Base-by-base conservation (phyloP, 805 yeast species). In the Zygosaccharomyces kombuchaensis region DNA sequence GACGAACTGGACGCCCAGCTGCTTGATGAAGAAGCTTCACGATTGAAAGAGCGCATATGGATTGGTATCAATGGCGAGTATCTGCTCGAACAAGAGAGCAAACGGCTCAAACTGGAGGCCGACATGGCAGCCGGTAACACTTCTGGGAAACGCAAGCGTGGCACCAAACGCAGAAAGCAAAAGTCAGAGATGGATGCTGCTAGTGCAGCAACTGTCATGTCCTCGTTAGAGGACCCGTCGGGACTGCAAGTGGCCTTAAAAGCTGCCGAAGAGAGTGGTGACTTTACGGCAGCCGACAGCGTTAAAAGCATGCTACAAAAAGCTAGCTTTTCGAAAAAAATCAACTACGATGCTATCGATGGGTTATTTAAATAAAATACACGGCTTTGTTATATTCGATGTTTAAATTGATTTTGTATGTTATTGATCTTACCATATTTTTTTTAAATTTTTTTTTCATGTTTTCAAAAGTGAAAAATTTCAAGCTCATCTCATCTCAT, bases 41-140 rank as follows among this genome's bases (percentile, higher is more conserved):
- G 69, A 46, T 62, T 83, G 52, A 93, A 91, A 63, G 90, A 88
- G 54, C 74, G 84, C 48, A 78, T 90, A 2, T 93, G 99, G 98
- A 81, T 85, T 44, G 90, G 93, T 2, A 73, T 87, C 32, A 90
- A 95, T 65, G 86, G 85, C 48, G 98, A 90, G 23, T 93, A 79
- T 60, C 68, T 93, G 45, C 62, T 87, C 7, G 93, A 84, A 39
- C 96, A 88, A 65, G 97, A 91, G 57, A 78, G 80, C 55, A 89
- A 87, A 59, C 71, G 90, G 51, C 71, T 91, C 48, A 87, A 90
- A 62, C 75, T 76, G 43, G 96, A 89, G 61, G 93, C 96, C 0
- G 98, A 93, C 67, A 80, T 77, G 48, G 77, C 87, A 25, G 84
- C 91, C 0, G 99, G 98, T 4, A 86, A 84, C 51, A 73, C 77